Percentiles rank a stretch among this genome's conserved stretches.
These are phyloP conservation scores for Paraleonurus japonicus DNA, from an alignment of 257 asterid species.

Conservation along the genomic window DNA sequence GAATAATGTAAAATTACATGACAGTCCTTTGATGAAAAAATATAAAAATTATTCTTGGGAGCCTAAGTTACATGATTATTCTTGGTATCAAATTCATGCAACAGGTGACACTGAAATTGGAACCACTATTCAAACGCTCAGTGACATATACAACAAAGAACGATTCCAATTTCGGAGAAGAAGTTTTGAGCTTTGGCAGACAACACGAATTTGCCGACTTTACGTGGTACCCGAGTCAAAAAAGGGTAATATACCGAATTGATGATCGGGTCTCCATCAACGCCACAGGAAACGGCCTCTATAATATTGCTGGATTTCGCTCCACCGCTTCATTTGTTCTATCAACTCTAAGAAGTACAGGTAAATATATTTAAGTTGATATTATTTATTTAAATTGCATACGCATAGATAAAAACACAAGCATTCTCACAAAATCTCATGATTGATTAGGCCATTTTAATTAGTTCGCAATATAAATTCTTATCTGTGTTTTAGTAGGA, in stretches of 20 bases:
- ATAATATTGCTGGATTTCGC: slow-evolving; percentile 47
- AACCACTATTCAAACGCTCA: slow-evolving; percentile 53
- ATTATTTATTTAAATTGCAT: no score
- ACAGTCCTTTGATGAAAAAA: no score
- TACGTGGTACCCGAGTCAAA: slow-evolving; percentile 57
- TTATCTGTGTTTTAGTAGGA: no score
- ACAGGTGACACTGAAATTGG: slow-evolving; percentile 56
- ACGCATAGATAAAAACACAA: not conserved
- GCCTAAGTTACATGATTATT: no score
- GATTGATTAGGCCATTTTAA: not conserved
- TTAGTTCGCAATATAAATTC: not conserved
- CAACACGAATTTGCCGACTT: slow-evolving; percentile 65
- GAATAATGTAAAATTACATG: no score
- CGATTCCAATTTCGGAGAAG: slow-evolving; percentile 45
- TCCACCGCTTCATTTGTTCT: slow-evolving; percentile 36
- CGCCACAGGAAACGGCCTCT: slow-evolving; percentile 43
- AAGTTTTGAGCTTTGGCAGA: slow-evolving; percentile 34
- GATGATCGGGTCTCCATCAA: slow-evolving; percentile 48
- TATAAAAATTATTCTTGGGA: no score
- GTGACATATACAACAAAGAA: slow-evolving; percentile 31
- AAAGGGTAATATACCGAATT: slow-evolving; percentile 37
- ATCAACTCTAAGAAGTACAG: slow-evolving; percentile 33
- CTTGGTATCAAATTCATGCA: no score
- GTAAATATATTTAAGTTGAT: slow-evolving; percentile 12
- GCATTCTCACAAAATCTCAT: not conserved